A percentile compares a stretch with the other conserved stretches of the same genome.
Conservation (phyloP, 1,284 basidiomycete genomes). For the Sphagnurus paluster region DNA sequence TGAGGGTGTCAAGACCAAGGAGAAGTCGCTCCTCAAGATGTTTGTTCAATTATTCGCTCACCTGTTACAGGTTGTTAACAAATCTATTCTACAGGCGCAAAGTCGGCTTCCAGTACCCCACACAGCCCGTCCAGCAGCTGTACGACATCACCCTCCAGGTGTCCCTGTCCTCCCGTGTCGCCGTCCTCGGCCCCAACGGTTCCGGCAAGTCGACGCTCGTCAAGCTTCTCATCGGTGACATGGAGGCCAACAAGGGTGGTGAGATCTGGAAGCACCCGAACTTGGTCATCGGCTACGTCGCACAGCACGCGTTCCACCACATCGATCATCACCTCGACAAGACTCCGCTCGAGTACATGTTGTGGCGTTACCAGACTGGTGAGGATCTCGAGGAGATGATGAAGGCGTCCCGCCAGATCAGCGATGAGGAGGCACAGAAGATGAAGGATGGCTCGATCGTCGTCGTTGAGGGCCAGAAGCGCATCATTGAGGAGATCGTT, state of each 20-base stretch:
- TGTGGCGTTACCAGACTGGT: slow-evolving; percentile 99
- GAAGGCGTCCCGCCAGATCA: slow-evolving; percentile 88
- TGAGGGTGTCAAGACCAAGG: slow-evolving; percentile 99
- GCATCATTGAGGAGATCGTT: slow-evolving; percentile 90
- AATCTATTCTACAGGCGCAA: slow-evolving; percentile 52
- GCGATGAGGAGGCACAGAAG: slow-evolving; percentile 89
- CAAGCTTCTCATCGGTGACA: slow-evolving; percentile 97
- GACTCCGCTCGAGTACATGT: slow-evolving; percentile 97
- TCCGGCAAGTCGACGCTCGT: slow-evolving; percentile 99
- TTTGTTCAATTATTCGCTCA: slow-evolving; percentile 16
- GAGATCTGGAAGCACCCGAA: slow-evolving; percentile 99
- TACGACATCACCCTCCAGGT: slow-evolving; percentile 96
- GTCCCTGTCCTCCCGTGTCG: slow-evolving; percentile 96
- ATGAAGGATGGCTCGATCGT: slow-evolving; percentile 94
- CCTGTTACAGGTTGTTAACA: background rate
- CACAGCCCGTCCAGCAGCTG: slow-evolving; percentile 83
- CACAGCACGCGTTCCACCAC: slow-evolving; percentile 99
- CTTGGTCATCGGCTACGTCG: slow-evolving; percentile 98
- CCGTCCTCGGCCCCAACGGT: slow-evolving; percentile 95
- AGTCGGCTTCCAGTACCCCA: slow-evolving; percentile 96
- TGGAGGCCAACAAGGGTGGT: slow-evolving; percentile 95
- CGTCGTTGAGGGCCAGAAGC: slow-evolving; percentile 92
- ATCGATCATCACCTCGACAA: slow-evolving; percentile 98
- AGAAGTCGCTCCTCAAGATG: slow-evolving; percentile 98
- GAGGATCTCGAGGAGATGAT: slow-evolving; percentile 96